Evolutionary conservation across 352 stramenopile species (phyloP).

Genomic region (Elongisporangium anandrum): DNA sequence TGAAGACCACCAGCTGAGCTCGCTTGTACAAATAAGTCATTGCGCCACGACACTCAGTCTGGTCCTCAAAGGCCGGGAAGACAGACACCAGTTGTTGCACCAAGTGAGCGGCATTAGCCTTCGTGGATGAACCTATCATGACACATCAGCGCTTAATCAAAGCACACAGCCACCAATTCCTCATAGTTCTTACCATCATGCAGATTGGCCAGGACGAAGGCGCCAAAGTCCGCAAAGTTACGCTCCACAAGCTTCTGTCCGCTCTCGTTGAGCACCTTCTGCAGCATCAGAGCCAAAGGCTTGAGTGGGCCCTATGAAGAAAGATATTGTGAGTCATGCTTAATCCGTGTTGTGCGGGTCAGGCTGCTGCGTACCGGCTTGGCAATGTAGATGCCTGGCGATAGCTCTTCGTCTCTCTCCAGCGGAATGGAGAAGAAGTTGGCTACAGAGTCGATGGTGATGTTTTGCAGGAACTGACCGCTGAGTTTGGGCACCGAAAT

Average conservation of each 20-base stretch:
- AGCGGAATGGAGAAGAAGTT: constrained; percentile 72
- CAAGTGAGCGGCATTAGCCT: constrained; percentile 43
- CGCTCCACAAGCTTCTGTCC: constrained; percentile 52
- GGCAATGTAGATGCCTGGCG: constrained; percentile 73
- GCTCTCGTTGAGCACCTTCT: constrained; percentile 51
- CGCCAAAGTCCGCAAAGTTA: constrained; percentile 58
- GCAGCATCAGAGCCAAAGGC: constrained; percentile 59
- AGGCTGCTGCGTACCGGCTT: constrained; percentile 43
- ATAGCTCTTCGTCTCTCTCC: constrained; percentile 69
- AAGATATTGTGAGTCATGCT: not conserved
- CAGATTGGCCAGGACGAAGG: constrained; percentile 66
- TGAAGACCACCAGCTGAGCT: constrained; percentile 48
- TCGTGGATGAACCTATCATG: constrained; percentile 10
- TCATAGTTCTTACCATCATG: constrained; percentile 10
- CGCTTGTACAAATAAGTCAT: constrained; percentile 69
- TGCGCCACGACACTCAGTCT: constrained; percentile 36
- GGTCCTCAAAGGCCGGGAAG: constrained; percentile 75
- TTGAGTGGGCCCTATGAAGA: constrained; percentile 49
- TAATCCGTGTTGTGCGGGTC: not conserved
- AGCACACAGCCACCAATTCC: constrained; percentile 8
- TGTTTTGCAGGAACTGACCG: constrained; percentile 44
- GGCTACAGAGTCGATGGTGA: constrained; percentile 64
- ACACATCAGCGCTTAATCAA: no score
- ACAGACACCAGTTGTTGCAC: constrained; percentile 44
- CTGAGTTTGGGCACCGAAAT: constrained; percentile 70